Evolutionary conservation across 2,329 filamentous ascomycete species (phyloP).

Genomic region (Elsinoe ampelina): DNA sequence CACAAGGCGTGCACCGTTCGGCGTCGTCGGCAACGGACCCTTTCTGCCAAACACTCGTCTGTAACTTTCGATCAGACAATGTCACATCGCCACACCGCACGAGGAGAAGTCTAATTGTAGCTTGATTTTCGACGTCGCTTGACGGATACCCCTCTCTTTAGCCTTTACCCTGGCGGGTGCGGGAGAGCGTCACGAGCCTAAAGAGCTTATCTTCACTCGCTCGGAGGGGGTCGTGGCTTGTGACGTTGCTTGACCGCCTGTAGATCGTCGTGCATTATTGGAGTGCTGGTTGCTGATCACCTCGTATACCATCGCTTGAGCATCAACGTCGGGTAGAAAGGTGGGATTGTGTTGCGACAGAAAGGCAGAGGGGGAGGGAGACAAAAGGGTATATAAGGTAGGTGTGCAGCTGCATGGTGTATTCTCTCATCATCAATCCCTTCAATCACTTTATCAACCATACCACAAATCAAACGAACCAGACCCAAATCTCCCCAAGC

Average conservation of each 20-base stretch:
- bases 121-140: not conserved
- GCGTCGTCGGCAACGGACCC: not conserved
- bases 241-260: not conserved
- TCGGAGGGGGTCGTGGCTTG: not conserved
- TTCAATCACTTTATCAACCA: not conserved
- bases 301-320: constrained; percentile 7
- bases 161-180: not conserved
- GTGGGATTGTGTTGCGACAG: not conserved
- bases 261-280: not conserved
- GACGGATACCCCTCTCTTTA: not conserved
- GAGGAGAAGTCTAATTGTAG: not conserved
- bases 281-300: not conserved
- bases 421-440: not conserved
- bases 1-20: not conserved
- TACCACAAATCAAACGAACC: not conserved
- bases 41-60: not conserved
- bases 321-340: not conserved
- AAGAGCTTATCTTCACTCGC: not conserved
- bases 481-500: not conserved
- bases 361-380: not conserved
- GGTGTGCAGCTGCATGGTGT: not conserved
- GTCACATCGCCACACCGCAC: constrained; percentile 4
- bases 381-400: not conserved
- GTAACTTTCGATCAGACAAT: not conserved
- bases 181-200: constrained; percentile 1